A percentile compares a stretch with the other conserved stretches of the same genome.
These are phyloP conservation scores for Phaeolepiota aurea DNA, from an alignment of 768 basidiomycete species.

Conservation along the genomic window DNA sequence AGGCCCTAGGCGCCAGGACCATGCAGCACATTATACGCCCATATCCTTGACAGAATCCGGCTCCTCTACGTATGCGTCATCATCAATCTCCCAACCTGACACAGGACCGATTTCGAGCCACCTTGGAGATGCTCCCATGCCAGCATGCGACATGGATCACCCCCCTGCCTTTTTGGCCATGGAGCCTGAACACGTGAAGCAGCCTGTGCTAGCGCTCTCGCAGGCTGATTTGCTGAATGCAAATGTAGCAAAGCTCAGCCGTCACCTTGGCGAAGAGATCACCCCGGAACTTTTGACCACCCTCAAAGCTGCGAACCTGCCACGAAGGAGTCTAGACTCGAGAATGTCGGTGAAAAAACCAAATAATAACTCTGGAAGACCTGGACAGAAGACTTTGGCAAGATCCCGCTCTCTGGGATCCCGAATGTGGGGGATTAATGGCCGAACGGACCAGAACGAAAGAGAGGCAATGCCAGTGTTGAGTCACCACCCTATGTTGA, in stretches of 20 bases:
- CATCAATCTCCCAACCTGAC: background rate
- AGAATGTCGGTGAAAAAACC: background rate
- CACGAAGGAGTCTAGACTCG: background rate
- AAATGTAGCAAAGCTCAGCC: background rate
- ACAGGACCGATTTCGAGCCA: background rate
- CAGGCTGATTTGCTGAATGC: background rate
- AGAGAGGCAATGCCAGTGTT: background rate
- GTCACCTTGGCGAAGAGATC: background rate
- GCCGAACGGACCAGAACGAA: background rate
- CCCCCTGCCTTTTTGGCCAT: background rate
- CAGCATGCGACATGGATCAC: background rate
- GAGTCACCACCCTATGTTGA: too few species aligned
- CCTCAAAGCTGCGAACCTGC: background rate
- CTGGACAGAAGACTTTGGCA: background rate
- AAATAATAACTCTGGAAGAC: background rate
- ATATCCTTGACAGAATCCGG: background rate
- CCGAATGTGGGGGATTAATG: too few species aligned
- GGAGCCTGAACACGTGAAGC: background rate
- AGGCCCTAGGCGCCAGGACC: background rate
- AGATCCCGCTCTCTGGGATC: conserved; percentile 1
- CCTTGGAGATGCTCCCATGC: background rate
- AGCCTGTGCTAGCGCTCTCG: too few species aligned
- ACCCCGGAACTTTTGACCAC: background rate
- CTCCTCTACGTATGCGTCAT: too few species aligned
- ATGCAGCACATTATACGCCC: background rate